These are phyloP conservation scores for Hamamelis virginiana DNA, from an alignment of 164 flowering plant genomes.

Conservation along the genomic window DNA sequence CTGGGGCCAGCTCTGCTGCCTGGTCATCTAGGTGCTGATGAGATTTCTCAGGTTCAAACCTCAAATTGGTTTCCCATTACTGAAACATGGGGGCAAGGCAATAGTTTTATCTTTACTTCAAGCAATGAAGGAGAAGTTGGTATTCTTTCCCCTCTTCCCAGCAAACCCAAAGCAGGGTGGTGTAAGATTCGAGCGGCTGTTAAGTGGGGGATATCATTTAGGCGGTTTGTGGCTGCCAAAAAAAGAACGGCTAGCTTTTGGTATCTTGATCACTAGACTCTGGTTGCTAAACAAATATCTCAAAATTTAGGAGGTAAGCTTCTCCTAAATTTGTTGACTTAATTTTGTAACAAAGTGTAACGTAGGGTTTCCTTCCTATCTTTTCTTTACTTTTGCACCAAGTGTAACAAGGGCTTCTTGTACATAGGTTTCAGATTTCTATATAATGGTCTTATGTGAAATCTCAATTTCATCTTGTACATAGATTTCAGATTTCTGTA, in stretches of 20 bases:
- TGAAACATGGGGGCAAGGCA: too few relatives aligned
- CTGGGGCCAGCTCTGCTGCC: too few relatives aligned
- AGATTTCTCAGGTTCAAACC: too few relatives aligned
- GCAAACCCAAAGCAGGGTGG: conserved; percentile 37
- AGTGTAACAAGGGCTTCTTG: background rate
- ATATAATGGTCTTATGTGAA: too few relatives aligned
- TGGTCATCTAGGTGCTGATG: too few relatives aligned
- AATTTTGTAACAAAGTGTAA: background rate
- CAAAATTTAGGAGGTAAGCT: background rate
- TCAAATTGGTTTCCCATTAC: too few relatives aligned
- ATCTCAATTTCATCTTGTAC: background rate
- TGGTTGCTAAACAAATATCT: background rate
- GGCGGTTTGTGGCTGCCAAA: conserved; percentile 37
- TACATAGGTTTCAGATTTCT: background rate
- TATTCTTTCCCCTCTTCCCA: too few relatives aligned
- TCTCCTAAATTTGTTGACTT: background rate
- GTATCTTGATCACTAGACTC: background rate
- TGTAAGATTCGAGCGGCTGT: conserved; percentile 54
- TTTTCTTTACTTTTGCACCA: too few relatives aligned
- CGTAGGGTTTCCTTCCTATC: background rate
- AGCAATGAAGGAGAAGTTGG: too few relatives aligned
- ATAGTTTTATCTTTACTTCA: too few relatives aligned
- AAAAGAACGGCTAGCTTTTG: conserved; percentile 25
- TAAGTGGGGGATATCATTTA: conserved; percentile 28
- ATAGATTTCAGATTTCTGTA: background rate